phyloP scores from a whole-genome alignment of 345 rosid species.

The Cardamine occulta region DNA sequence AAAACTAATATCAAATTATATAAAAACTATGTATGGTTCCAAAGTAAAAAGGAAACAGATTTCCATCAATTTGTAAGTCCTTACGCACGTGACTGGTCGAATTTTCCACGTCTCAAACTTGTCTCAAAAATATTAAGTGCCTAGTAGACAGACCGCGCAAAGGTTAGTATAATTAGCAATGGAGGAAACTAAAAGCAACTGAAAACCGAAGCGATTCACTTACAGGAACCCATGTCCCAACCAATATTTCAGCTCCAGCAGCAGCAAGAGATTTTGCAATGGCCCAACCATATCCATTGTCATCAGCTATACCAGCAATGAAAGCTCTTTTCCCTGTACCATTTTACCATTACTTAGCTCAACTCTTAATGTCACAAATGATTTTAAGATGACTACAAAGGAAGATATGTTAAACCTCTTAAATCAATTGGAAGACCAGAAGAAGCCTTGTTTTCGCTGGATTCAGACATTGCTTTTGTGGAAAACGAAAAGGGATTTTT shows the following conservation, averaged over 20 bases:
- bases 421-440: constrained; percentile 84
- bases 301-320: constrained; percentile 97
- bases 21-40: constrained; percentile 1
- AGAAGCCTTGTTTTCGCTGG: constrained; percentile 54
- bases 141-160: too few relatives aligned
- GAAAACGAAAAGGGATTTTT: constrained; percentile 48
- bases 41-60: constrained; percentile 1
- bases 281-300: constrained; percentile 99
- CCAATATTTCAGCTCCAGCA: constrained; percentile 95
- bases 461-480: constrained; percentile 67
- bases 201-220: constrained; percentile 39
- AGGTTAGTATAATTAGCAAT: too few relatives aligned
- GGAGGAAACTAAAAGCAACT: constrained; percentile 12
- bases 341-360: constrained; percentile 10
- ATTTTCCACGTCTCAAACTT: constrained; percentile 93
- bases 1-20: not conserved
- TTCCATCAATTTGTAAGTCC: constrained; percentile 40
- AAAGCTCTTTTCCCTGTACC: constrained; percentile 87
- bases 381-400: constrained; percentile 10
- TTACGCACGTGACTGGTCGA: constrained; percentile 91
- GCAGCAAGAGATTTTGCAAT: constrained; percentile 99
- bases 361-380: not conserved
- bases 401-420: constrained; percentile 55
- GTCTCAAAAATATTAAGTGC: constrained; percentile 93
- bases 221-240: constrained; percentile 99